These are phyloP conservation scores for Amylostereum areolatum DNA, from an alignment of 1,284 basidiomycete species.

Conservation along the genomic window DNA sequence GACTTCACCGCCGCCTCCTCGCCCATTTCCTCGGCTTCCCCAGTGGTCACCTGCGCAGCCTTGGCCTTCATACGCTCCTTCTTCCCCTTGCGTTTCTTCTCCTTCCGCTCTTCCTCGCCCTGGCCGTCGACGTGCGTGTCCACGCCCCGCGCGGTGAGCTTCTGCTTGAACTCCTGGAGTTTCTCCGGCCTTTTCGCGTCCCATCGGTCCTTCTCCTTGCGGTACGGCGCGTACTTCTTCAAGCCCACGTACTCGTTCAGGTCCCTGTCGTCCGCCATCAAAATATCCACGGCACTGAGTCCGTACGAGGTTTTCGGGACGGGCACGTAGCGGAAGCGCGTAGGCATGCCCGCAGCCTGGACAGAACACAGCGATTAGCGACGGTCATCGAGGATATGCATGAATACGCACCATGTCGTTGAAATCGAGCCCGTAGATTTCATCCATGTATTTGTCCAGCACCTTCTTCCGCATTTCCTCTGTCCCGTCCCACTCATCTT, in stretches of 20 bases:
- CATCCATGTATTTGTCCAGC: conserved; percentile 85
- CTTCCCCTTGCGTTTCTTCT: conserved; percentile 69
- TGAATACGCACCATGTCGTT: conserved; percentile 79
- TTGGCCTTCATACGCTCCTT: conserved; percentile 63
- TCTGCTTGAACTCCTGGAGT: conserved; percentile 69
- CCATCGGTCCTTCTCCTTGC: conserved; percentile 52
- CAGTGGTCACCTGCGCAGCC: conserved; percentile 20
- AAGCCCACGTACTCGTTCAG: conserved; percentile 88
- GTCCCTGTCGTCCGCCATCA: conserved; percentile 90
- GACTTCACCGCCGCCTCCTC: conserved; percentile 15
- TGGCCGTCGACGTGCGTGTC: conserved; percentile 2
- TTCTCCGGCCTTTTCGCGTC: conserved; percentile 61
- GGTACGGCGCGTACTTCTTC: conserved; percentile 90
- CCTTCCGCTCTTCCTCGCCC: conserved; percentile 20
- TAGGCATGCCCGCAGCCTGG: conserved; percentile 85
- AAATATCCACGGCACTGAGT: conserved; percentile 82
- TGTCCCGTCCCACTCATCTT: conserved; percentile 69
- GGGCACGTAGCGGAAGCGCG: conserved; percentile 88
- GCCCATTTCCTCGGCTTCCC: conserved; percentile 15
- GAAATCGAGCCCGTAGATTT: conserved; percentile 87
- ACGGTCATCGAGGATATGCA: background rate
- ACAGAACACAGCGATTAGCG: conserved; percentile 4
- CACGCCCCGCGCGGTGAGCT: conserved; percentile 28
- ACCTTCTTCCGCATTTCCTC: conserved; percentile 82
- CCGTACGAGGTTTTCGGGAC: conserved; percentile 67